Evolutionary conservation across 331 rosid species (phyloP).

Genomic region (Quercus tomentella): DNA sequence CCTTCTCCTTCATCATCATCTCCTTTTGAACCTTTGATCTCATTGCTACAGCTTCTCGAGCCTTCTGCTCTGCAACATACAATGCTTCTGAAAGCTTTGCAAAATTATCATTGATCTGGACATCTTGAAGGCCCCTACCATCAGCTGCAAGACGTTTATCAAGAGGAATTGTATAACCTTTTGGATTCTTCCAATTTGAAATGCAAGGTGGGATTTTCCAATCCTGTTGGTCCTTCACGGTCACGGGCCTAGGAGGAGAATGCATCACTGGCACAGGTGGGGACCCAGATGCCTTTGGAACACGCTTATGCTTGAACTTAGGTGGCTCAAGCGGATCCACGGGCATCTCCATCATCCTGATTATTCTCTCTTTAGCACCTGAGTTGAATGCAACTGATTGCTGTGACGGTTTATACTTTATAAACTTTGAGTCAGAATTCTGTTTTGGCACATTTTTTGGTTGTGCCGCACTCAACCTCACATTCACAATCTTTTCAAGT

Average conservation of each 20-base stretch:
- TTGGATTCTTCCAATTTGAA: constrained; percentile 92
- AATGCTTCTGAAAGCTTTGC: constrained; percentile 79
- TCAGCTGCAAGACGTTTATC: constrained; percentile 91
- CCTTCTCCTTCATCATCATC: constrained; percentile 78
- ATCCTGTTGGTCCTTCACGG: constrained; percentile 88
- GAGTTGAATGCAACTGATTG: constrained; percentile 81
- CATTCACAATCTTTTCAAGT: constrained; percentile 85
- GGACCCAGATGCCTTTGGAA: constrained; percentile 82
- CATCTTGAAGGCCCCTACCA: constrained; percentile 88
- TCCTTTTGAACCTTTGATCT: constrained; percentile 80
- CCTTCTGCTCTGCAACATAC: constrained; percentile 90
- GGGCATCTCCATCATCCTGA: constrained; percentile 90
- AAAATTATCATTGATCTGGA: constrained; percentile 75
- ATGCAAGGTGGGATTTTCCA: constrained; percentile 97
- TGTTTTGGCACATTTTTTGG: constrained; percentile 85
- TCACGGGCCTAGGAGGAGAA: constrained; percentile 85
- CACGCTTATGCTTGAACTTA: constrained; percentile 87
- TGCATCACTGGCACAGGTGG: constrained; percentile 94
- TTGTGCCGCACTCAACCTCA: constrained; percentile 71
- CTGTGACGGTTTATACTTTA: constrained; percentile 85
- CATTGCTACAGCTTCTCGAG: constrained; percentile 88
- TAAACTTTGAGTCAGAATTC: constrained; percentile 55
- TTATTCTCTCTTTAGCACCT: constrained; percentile 82
- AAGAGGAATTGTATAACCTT: constrained; percentile 83
- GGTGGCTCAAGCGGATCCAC: constrained; percentile 96